Evolutionary conservation across 768 basidiomycete species (phyloP).

Genomic region (Suillus plorans): DNA sequence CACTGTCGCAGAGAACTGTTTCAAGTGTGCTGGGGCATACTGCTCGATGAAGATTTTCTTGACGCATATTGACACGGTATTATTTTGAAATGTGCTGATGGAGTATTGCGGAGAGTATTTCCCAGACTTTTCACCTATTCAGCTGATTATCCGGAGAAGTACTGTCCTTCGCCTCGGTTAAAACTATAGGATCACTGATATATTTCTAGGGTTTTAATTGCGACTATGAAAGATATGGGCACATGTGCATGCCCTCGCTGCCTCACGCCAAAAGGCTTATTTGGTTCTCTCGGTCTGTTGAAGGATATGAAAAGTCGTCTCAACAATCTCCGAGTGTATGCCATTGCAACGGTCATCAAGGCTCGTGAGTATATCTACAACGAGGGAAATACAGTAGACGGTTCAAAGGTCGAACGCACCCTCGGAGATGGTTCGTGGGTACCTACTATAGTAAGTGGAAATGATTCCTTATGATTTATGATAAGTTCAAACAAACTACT

Average conservation of each 20-base stretch:
- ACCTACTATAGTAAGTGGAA: no score
- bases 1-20: slow-evolving; percentile 10
- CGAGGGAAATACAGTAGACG: no score
- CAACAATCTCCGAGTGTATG: neutral
- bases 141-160: slow-evolving; percentile 24
- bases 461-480: no score
- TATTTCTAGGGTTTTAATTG: slow-evolving; percentile 12
- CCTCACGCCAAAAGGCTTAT: neutral
- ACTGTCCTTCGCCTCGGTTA: no score
- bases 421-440: no score
- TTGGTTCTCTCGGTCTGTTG: slow-evolving; percentile 9
- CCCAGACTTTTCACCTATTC: slow-evolving; percentile 23
- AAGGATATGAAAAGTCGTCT: slow-evolving; percentile 3
- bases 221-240: neutral
- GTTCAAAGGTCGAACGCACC: no score
- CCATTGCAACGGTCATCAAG: neutral
- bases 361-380: no score
- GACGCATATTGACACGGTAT: slow-evolving; percentile 17
- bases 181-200: slow-evolving; percentile 9
- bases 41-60: slow-evolving; percentile 6
- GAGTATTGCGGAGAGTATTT: slow-evolving; percentile 16
- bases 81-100: slow-evolving; percentile 14
- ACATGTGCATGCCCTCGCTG: slow-evolving; percentile 20
- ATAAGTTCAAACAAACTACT: no score
- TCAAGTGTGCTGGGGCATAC: slow-evolving; percentile 10